phyloP scores from a whole-genome alignment of 164 flowering plant species.

The Tetrastigma voinierianum region DNA sequence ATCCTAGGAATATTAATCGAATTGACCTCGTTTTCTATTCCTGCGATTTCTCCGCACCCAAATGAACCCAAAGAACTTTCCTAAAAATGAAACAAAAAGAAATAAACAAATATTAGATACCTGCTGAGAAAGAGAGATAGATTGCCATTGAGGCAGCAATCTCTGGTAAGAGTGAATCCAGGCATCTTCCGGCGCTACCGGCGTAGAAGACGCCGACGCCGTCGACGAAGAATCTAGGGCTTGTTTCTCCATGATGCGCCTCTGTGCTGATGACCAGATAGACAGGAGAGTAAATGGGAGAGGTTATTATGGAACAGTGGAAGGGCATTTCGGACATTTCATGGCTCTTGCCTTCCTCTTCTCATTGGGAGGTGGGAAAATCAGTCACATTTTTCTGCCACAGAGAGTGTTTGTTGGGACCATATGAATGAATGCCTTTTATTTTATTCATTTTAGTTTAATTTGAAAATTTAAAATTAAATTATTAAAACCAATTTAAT shows the following conservation, averaged over 20 bases:
- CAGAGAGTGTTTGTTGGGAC: too few species aligned
- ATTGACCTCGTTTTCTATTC: too few species aligned
- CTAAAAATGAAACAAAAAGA: neutral
- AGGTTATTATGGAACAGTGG: neutral
- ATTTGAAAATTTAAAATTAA: too few species aligned
- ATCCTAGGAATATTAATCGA: too few species aligned
- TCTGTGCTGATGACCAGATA: neutral
- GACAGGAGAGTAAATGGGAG: neutral
- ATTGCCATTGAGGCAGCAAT: constrained; percentile 59
- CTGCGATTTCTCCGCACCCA: too few species aligned
- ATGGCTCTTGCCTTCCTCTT: too few species aligned
- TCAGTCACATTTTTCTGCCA: too few species aligned
- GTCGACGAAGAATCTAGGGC: constrained; percentile 37
- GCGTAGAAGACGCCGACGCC: constrained; percentile 10
- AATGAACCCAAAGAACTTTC: neutral
- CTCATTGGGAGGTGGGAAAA: too few species aligned
- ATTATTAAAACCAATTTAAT: too few species aligned
- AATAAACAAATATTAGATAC: constrained; percentile 16
- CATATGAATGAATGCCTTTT: too few species aligned
- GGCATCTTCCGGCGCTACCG: constrained; percentile 54
- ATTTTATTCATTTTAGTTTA: too few species aligned
- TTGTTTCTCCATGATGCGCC: constrained; percentile 27
- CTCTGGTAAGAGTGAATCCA: constrained; percentile 48
- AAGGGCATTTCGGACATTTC: too few species aligned
- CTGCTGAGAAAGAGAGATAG: constrained; percentile 45